phyloP scores from a whole-genome alignment of 768 basidiomycete species.

The Podaxis sp. region DNA sequence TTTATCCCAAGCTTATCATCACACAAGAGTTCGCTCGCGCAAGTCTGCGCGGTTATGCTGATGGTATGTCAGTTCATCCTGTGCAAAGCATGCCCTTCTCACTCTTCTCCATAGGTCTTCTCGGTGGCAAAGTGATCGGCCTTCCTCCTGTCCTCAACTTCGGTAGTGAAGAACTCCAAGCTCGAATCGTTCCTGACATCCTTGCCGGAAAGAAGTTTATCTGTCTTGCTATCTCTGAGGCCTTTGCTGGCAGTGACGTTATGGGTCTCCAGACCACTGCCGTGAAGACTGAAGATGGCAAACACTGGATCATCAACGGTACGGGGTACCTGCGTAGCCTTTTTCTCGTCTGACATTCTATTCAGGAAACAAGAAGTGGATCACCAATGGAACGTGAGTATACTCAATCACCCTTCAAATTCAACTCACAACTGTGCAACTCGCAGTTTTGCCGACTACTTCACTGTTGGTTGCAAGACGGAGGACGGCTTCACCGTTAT shows the following conservation, averaged over 20 bases:
- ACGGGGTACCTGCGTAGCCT: background rate
- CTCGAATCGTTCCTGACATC: conserved; percentile 60
- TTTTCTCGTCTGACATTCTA: background rate
- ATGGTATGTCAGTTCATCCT: conserved; percentile 40
- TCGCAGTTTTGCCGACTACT: conserved; percentile 48
- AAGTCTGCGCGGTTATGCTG: conserved; percentile 76
- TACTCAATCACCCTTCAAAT: background rate
- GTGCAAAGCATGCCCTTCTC: conserved; percentile 15
- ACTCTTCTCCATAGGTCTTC: conserved; percentile 38
- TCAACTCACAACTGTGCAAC: background rate
- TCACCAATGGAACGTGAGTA: conserved; percentile 70
- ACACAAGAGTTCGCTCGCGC: conserved; percentile 78
- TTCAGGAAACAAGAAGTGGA: conserved; percentile 75
- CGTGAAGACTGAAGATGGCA: conserved; percentile 75
- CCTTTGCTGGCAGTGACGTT: conserved; percentile 85
- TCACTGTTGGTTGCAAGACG: conserved; percentile 72
- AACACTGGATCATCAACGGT: conserved; percentile 80
- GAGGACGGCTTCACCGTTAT: conserved; percentile 76
- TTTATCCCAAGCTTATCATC: conserved; percentile 56
- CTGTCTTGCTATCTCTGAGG: conserved; percentile 84
- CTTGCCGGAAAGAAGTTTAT: conserved; percentile 79
- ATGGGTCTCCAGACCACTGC: conserved; percentile 75
- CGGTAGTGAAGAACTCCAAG: conserved; percentile 58
- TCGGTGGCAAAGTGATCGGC: conserved; percentile 80
- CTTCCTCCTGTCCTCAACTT: conserved; percentile 91